Evolutionary conservation across 352 stramenopile species (phyloP).

Genomic region (Phytophthora tentaculata): DNA sequence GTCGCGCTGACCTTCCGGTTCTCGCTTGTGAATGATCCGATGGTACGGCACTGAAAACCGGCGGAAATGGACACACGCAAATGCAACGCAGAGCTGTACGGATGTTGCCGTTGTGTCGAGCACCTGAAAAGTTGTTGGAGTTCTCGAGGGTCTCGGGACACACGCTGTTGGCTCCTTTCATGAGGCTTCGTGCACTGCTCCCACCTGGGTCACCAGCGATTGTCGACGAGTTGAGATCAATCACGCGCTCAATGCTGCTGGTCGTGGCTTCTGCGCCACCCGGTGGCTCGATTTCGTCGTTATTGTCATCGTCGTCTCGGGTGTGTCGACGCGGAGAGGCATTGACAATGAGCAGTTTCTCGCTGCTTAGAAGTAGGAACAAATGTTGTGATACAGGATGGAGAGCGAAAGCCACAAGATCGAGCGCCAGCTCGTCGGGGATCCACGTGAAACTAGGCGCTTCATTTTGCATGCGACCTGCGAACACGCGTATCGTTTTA

Average conservation of each 20-base stretch:
- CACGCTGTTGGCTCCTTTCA: constrained; percentile 9
- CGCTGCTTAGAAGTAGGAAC: constrained; percentile 64
- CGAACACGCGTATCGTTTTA: constrained; percentile 71
- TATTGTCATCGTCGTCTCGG: constrained; percentile 3
- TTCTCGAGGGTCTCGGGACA: constrained; percentile 7
- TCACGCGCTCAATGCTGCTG: constrained; percentile 38
- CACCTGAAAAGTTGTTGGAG: neutral
- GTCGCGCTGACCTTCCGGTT: constrained; percentile 23
- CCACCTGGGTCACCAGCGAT: constrained; percentile 1
- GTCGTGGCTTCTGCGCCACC: constrained; percentile 23
- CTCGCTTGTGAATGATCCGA: constrained; percentile 16
- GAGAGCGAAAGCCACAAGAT: constrained; percentile 70
- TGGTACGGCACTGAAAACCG: constrained; percentile 45
- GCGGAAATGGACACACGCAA: constrained; percentile 66
- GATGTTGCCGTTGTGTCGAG: constrained; percentile 3
- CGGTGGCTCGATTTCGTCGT: constrained; percentile 13
- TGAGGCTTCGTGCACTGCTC: neutral
- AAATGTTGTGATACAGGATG: constrained; percentile 54
- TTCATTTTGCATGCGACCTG: constrained; percentile 52
- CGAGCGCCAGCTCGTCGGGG: constrained; percentile 62
- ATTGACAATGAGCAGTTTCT: constrained; percentile 62
- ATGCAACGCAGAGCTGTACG: constrained; percentile 30
- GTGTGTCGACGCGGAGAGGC: constrained; percentile 20
- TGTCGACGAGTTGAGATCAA: constrained; percentile 38
- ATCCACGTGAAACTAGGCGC: constrained; percentile 76